Percentiles rank a stretch among this genome's conserved stretches.
These are phyloP conservation scores for Podospora australis DNA, from an alignment of 495 filamentous ascomycete genomes.

Conservation along the genomic window DNA sequence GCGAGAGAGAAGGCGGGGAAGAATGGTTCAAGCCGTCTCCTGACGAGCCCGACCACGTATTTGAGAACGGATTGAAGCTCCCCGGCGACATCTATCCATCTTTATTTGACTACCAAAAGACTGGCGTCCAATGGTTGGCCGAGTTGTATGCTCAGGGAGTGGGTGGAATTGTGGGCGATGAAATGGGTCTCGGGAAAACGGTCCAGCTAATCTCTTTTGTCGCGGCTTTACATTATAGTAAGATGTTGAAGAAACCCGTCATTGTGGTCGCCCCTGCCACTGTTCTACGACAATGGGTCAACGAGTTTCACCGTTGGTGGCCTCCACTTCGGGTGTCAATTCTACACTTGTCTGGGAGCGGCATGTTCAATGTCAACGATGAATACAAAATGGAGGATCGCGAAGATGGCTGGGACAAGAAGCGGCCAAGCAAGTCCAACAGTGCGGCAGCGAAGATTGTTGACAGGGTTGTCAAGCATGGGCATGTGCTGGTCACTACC, in stretches of 20 bases:
- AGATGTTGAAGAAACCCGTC: constrained; percentile 71
- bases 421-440: constrained; percentile 34
- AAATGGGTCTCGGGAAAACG: constrained; percentile 97
- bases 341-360: constrained; percentile 88
- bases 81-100: constrained; percentile 88
- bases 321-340: constrained; percentile 90
- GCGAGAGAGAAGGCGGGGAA: constrained; percentile 38
- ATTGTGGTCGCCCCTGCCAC: constrained; percentile 91
- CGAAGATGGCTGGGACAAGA: constrained; percentile 39
- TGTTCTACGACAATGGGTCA: constrained; percentile 93
- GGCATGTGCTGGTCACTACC: constrained; percentile 89
- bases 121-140: constrained; percentile 93
- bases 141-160: constrained; percentile 83
- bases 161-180: constrained; percentile 91
- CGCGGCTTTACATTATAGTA: constrained; percentile 84
- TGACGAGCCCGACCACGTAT: constrained; percentile 60
- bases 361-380: constrained; percentile 75
- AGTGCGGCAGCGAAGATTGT: constrained; percentile 72
- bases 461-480: constrained; percentile 72
- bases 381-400: constrained; percentile 70
- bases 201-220: constrained; percentile 88
- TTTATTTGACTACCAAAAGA: constrained; percentile 93
- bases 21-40: constrained; percentile 90
- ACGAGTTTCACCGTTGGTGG: constrained; percentile 98
- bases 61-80: constrained; percentile 68